A percentile compares a stretch with the other conserved stretches of the same genome.
Conservation (phyloP, 2,329 filamentous ascomycete species). For the Colletotrichum shisoi region DNA sequence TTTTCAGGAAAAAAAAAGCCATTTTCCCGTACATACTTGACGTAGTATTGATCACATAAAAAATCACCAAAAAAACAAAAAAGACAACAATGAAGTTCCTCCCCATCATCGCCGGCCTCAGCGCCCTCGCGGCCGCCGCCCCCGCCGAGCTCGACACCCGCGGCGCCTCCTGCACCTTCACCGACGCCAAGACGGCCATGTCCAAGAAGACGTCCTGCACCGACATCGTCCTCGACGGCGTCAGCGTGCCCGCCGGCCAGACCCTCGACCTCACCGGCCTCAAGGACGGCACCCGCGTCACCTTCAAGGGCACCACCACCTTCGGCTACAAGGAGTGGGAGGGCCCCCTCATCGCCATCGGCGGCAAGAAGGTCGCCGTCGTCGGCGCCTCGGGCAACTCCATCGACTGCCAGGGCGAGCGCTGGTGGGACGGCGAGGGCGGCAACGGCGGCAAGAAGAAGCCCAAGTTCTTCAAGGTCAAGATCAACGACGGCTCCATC, state of each 20-base stretch:
- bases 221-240: slow-evolving; percentile 61
- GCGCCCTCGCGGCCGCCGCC: slow-evolving; percentile 44
- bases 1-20: too few relatives aligned
- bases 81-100: slow-evolving; percentile 29
- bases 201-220: slow-evolving; percentile 61
- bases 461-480: slow-evolving; percentile 67
- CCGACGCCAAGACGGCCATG: slow-evolving; percentile 56
- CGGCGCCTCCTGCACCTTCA: slow-evolving; percentile 61
- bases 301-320: slow-evolving; percentile 70
- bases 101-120: slow-evolving; percentile 41
- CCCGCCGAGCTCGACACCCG: slow-evolving; percentile 39
- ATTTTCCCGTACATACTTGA: slow-evolving; percentile 22
- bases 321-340: slow-evolving; percentile 72
- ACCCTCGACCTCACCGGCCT: slow-evolving; percentile 67
- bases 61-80: slow-evolving; percentile 1
- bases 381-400: slow-evolving; percentile 59
- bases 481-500: slow-evolving; percentile 51
- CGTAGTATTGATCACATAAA: slow-evolving; percentile 23
- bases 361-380: slow-evolving; percentile 64
- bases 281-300: slow-evolving; percentile 57
- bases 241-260: slow-evolving; percentile 64
- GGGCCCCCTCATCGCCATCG: slow-evolving; percentile 69
- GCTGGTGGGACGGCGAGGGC: slow-evolving; percentile 70
- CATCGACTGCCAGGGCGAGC: slow-evolving; percentile 64
- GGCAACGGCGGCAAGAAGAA: slow-evolving; percentile 67